A percentile compares a stretch with the other conserved stretches of the same genome.
Conservation (phyloP, 164 flowering plant species). For the Amborella trichopoda region DNA sequence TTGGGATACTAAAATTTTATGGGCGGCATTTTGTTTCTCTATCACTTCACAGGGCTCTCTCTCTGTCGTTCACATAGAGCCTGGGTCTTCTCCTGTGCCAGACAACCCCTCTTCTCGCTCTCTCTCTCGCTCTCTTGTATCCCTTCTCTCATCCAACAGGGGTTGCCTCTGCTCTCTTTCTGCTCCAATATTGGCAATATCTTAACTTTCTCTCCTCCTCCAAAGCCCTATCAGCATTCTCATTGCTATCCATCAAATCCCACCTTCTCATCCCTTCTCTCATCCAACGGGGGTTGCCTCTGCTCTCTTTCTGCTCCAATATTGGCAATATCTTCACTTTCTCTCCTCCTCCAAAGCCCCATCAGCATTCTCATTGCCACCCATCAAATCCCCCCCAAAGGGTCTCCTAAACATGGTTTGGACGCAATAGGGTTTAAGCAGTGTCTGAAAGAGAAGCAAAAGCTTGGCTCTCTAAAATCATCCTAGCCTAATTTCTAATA, state of each 20-base stretch:
- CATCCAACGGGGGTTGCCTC: slow-evolving; percentile 45
- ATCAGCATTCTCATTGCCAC: slow-evolving; percentile 66
- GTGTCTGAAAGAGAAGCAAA: too few relatives aligned
- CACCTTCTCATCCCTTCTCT: slow-evolving; percentile 96
- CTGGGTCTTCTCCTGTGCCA: too few relatives aligned
- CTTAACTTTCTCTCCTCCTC: slow-evolving; percentile 37
- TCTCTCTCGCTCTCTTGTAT: slow-evolving; percentile 86
- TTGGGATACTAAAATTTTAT: too few relatives aligned
- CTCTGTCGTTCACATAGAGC: too few relatives aligned
- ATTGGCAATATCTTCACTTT: slow-evolving; percentile 20
- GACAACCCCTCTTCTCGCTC: too few relatives aligned
- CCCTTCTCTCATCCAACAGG: slow-evolving; percentile 86
- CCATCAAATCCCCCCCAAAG: slow-evolving; percentile 55
- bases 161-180: slow-evolving; percentile 27
- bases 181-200: slow-evolving; percentile 10
- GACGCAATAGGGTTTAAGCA: too few relatives aligned
- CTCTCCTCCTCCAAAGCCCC: slow-evolving; percentile 36
- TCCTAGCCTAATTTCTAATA: too few relatives aligned
- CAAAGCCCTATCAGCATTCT: slow-evolving; percentile 49
- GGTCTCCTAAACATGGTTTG: slow-evolving; percentile 33
- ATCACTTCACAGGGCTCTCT: too few relatives aligned
- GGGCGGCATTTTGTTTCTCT: too few relatives aligned
- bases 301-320: slow-evolving; percentile 26
- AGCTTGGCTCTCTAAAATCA: too few relatives aligned
- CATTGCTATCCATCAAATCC: slow-evolving; percentile 73